Evolutionary conservation across 257 asterid species (phyloP).

Genomic region (Scutellaria baicalensis): DNA sequence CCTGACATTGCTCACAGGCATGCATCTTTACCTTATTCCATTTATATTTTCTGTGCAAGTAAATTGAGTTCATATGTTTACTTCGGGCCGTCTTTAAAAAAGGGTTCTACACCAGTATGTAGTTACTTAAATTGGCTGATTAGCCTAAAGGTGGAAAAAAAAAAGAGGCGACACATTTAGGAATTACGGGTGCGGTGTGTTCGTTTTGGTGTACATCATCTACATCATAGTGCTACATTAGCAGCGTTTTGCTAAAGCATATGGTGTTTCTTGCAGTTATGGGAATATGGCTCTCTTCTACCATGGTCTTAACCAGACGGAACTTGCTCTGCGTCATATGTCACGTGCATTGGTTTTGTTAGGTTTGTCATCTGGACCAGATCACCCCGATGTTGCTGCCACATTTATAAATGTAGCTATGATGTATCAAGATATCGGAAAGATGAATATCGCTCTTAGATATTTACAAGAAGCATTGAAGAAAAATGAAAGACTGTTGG

Average conservation of each 20-base stretch:
- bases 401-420: conserved; percentile 93
- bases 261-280: conserved; percentile 52
- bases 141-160: too few species aligned
- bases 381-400: conserved; percentile 97
- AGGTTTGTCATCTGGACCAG: conserved; percentile 83
- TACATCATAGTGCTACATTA: not conserved
- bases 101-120: not conserved
- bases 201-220: not conserved
- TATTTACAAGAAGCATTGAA: conserved; percentile 92
- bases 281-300: conserved; percentile 98
- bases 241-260: not conserved
- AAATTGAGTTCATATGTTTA: not conserved
- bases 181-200: too few species aligned
- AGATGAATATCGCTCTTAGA: conserved; percentile 87
- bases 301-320: conserved; percentile 94
- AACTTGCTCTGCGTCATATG: conserved; percentile 92
- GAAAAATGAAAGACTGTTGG: conserved; percentile 75
- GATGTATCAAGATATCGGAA: conserved; percentile 96
- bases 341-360: conserved; percentile 78
- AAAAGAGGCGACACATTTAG: too few species aligned
- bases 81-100: not conserved
- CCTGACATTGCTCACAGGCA: conserved; percentile 99
- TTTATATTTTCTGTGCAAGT: not conserved
- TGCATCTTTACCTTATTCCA: conserved; percentile 3
- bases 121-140: too few species aligned